Evolutionary conservation across 2,329 filamentous ascomycete species (phyloP), one percentile per base, ranked within the genome.

Genomic region (Leptographium radiaticola): DNA sequence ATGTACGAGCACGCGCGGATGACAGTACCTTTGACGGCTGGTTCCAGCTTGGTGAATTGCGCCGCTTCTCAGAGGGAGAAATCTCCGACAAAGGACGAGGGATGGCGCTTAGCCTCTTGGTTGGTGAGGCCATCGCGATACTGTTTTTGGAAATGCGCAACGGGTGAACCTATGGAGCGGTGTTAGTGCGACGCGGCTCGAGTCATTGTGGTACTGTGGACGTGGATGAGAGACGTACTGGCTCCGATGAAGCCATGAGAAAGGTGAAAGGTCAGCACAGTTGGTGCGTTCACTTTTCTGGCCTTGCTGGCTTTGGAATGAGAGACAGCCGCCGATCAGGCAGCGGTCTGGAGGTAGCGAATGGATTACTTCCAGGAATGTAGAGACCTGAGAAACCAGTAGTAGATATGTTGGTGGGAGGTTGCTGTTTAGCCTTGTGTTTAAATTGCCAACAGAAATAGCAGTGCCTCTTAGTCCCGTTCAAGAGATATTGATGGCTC

Each of bases 31-130:
- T 89, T 73, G 70, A 75, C 57, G 72, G 68, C 67, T 90, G 86
- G 63, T 86, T 89, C 80, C 85, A 95, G 73, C 86, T 94, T 52
- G 90, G 89, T 51, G 90, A 96, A 73, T 97, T 97, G 63, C 90
- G 80, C 66, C 91, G 81, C 68, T 83, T 84, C 70, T 90, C 88
- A 58, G 86, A 86, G 52, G 87, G 86, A 62, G 86, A 88, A 65
- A 98, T 83, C 73, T 98, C 93, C 58, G 89, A 87, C 59, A 98
- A 78, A 55, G 93, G 87, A 62, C 86, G 83, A 65, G 84, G 79
- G 53, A 77, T 71, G 63, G 77, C 75, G 66, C 72, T 76, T 53
- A 72, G 66, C 74, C 80, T 78, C 68, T 84, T 90, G 63, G 73
- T 69, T 46, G 85, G 80, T 56, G 84, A 83, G 53, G 76, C 67